Evolutionary conservation across 2,329 filamentous ascomycete genomes (phyloP), one percentile per base, ranked within the genome.

Genomic region (Arachnomyces sp.): DNA sequence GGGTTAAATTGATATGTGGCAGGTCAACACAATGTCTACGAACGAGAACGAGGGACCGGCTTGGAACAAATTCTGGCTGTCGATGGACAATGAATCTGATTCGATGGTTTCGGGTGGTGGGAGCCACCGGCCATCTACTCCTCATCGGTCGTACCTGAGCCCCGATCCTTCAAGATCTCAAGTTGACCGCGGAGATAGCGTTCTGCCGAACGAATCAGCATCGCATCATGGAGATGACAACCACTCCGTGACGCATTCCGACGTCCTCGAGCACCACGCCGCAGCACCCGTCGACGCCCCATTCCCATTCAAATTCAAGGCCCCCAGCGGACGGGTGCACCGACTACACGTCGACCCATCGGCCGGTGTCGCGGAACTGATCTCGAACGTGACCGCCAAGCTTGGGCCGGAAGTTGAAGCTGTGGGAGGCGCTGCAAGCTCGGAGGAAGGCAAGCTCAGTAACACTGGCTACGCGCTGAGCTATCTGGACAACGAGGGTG

Each of bases 21-120:
- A 82, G 74, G 81, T 82, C 58, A 96, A 96, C 70, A 88, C 86
- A 43, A 96, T 98, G 82, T 81, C 77, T 31, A 88, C 81, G 39
- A 77, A 78, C 31, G 90, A 94, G 58, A 87, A 79, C 53, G 92
- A 98, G 66, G 92, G 92, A 0, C 92, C 92, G 4, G 92, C 92
- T 5, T 98, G 92, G 92, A 96, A 95, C 71, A 98, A 96, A 66
- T 98, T 98, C 70, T 98, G 92, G 92, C 73, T 96, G 50, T 96
- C 92, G 1, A 81, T 98, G 54, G 79, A 96, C 62, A 80, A 93
- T 54, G 90, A 94, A 61, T 90, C 89, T 11, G 92, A 96, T 65
- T 98, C 92, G 2, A 83, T 94, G 74, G 81, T 96, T 63, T 98
- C 92, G 44, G 92, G 89, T 44, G 87, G 93, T 42, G 85, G 83